Percentiles rank a stretch among this genome's conserved stretches.
phyloP scores from a whole-genome alignment of 495 filamentous ascomycete species.

The Penicillium malachiteum region DNA sequence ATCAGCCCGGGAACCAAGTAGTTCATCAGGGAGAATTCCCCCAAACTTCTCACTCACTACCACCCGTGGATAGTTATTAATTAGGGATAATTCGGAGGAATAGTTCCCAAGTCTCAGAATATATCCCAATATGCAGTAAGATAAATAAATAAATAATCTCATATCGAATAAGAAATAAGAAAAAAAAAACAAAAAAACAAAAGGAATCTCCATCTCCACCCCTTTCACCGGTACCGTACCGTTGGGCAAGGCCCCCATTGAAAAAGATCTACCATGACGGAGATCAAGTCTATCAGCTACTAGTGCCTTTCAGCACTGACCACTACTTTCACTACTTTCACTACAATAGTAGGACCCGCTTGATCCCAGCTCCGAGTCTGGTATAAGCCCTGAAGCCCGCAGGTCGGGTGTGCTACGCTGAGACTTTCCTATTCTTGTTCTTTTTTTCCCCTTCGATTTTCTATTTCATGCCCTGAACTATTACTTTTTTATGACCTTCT shows the following conservation, averaged over 20 bases:
- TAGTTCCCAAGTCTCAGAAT: no score
- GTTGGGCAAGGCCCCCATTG: constrained; percentile 13
- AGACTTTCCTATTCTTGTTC: no score
- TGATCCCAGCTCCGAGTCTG: not conserved
- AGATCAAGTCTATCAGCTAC: constrained; percentile 48
- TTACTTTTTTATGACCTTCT: not conserved
- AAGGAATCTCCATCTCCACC: not conserved
- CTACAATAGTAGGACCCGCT: constrained; percentile 15
- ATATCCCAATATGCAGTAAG: no score
- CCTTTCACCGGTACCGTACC: constrained; percentile 10
- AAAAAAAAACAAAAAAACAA: not conserved
- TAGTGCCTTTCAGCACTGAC: constrained; percentile 39
- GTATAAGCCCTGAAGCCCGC: constrained; percentile 33
- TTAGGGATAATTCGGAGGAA: no score
- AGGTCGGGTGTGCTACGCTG: constrained; percentile 16
- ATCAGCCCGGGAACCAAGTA: constrained; percentile 9
- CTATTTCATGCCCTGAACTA: not conserved
- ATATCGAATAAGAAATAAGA: constrained; percentile 4
- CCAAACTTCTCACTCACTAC: no score
- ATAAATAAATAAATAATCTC: no score
- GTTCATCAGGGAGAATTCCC: no score
- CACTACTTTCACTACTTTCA: constrained; percentile 37
- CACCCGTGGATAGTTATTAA: no score
- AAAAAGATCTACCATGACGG: constrained; percentile 38
- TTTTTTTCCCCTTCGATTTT: not conserved